Percentiles rank a stretch among this genome's conserved stretches.
These are phyloP conservation scores for Fistulina hepatica DNA, from an alignment of 1,284 basidiomycete species.

Conservation along the genomic window DNA sequence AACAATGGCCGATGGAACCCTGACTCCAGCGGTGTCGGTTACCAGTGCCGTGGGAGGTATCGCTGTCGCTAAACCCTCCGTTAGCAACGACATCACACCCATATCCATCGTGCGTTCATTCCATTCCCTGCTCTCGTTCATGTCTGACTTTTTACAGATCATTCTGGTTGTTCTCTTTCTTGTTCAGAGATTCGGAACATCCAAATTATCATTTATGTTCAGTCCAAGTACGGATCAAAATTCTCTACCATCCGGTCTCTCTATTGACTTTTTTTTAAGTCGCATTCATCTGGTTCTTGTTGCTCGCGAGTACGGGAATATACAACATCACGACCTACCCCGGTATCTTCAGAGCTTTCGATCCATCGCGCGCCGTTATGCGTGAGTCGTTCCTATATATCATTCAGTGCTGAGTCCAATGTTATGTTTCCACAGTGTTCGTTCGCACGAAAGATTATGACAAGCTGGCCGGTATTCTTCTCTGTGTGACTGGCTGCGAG, in stretches of 20 bases:
- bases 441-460: constrained; percentile 53
- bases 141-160: constrained; percentile 23
- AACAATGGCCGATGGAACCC: constrained; percentile 52
- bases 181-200: constrained; percentile 48
- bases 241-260: too few species aligned
- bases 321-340: constrained; percentile 45
- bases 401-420: too few species aligned
- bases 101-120: constrained; percentile 59
- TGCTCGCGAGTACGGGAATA: constrained; percentile 42
- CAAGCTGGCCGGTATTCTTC: constrained; percentile 48
- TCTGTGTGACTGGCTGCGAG: constrained; percentile 57
- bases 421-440: constrained; percentile 34
- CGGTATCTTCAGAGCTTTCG: constrained; percentile 54
- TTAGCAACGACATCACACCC: constrained; percentile 34
- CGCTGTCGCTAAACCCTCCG: constrained; percentile 42
- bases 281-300: constrained; percentile 45
- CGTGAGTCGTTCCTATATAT: constrained; percentile 26
- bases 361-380: constrained; percentile 53
- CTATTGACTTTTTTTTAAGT: constrained; percentile 29
- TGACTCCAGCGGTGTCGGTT: constrained; percentile 59
- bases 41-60: constrained; percentile 59
- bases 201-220: constrained; percentile 38
- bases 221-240: constrained; percentile 36
- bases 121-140: constrained; percentile 13
- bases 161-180: constrained; percentile 51